A percentile compares a stretch with the other conserved stretches of the same genome.
These are phyloP conservation scores for Haemoproteus tartakovskyi DNA, from an alignment of 169 alveolate genomes.

Conservation along the genomic window DNA sequence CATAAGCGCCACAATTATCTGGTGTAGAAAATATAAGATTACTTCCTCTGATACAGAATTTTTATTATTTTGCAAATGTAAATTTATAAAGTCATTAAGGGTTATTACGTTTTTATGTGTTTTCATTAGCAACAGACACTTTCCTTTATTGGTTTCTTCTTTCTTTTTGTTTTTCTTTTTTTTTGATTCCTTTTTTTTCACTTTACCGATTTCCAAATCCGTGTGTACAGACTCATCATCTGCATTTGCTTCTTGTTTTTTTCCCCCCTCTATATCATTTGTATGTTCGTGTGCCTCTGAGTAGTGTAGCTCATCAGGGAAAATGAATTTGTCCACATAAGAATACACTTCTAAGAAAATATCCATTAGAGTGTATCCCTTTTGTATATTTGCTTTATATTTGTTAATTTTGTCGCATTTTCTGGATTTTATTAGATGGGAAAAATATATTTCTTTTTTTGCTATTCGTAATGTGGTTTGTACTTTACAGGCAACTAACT, in stretches of 20 bases:
- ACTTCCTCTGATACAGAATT: conserved; percentile 30
- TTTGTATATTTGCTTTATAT: not conserved
- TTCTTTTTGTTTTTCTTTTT: not conserved
- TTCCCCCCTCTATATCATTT: not conserved
- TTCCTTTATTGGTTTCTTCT: not conserved
- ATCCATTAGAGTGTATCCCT: not conserved
- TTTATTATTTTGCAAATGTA: conserved; percentile 16
- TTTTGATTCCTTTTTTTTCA: not conserved
- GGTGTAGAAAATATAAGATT: conserved; percentile 31
- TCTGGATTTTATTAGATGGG: conserved; percentile 28
- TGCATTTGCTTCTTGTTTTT: not conserved
- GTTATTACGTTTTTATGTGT: conserved; percentile 25
- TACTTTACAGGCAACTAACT: conserved; percentile 41
- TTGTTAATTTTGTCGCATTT: conserved; percentile 4
- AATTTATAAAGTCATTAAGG: conserved; percentile 30
- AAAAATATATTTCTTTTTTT: conserved; percentile 61
- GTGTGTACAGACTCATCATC: not conserved
- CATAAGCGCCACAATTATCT: conserved; percentile 13
- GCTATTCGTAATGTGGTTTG: conserved; percentile 32
- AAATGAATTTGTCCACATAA: conserved; percentile 16
- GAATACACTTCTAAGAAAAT: conserved; percentile 23
- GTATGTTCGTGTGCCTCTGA: not conserved
- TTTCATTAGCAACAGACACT: conserved; percentile 26
- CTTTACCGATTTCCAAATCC: not conserved
- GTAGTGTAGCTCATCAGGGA: conserved; percentile 61